phyloP scores from a whole-genome alignment of 352 stramenopile genomes.

The Pythium phragmiticola region DNA sequence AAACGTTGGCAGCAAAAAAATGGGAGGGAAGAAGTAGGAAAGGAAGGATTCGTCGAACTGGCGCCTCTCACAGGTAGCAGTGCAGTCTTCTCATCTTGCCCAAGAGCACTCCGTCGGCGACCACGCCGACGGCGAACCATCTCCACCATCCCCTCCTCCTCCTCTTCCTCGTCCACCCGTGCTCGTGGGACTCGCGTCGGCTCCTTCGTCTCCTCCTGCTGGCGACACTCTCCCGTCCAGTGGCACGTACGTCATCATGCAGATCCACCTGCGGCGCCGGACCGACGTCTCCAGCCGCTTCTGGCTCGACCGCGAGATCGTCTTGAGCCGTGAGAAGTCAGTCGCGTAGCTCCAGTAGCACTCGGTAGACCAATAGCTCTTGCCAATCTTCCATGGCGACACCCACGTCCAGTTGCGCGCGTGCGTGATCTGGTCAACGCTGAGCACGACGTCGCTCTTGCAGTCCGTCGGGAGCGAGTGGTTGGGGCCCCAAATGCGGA shows the following conservation, averaged over 20 bases:
- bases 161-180: not conserved
- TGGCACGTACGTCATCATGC: slow-evolving; percentile 82
- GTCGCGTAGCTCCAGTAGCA: slow-evolving; percentile 88
- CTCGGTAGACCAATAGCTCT: slow-evolving; percentile 87
- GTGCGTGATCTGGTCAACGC: slow-evolving; percentile 72
- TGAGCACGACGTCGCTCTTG: slow-evolving; percentile 72
- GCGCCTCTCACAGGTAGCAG: too few species aligned
- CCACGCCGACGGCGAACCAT: not conserved
- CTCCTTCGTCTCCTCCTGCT: too few species aligned
- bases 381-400: slow-evolving; percentile 84
- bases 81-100: too few species aligned
- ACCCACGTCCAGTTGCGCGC: slow-evolving; percentile 82
- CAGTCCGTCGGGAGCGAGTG: slow-evolving; percentile 79
- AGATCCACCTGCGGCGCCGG: slow-evolving; percentile 77
- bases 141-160: too few species aligned
- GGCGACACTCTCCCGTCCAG: slow-evolving; percentile 23
- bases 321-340: slow-evolving; percentile 85
- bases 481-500: slow-evolving; percentile 85
- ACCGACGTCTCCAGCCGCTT: slow-evolving; percentile 72
- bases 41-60: too few species aligned
- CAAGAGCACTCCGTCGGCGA: too few species aligned
- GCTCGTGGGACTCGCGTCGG: slow-evolving; percentile 2
- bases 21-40: too few species aligned
- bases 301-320: slow-evolving; percentile 78
- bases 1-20: not conserved